Percentiles rank a stretch among this genome's conserved stretches.
Conservation (phyloP, 768 basidiomycete genomes). For the Lenzites betulinus region DNA sequence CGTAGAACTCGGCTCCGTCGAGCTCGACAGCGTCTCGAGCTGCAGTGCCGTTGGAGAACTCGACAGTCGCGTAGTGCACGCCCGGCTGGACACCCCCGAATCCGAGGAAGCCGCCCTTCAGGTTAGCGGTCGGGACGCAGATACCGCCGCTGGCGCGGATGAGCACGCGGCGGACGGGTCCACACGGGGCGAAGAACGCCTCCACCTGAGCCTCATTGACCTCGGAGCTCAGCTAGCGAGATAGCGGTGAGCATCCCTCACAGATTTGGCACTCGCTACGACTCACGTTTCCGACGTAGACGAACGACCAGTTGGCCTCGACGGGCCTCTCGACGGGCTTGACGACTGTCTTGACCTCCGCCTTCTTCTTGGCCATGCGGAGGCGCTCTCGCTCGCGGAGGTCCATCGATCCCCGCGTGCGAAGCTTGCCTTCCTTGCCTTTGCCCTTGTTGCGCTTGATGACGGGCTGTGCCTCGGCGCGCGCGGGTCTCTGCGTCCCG, state of each 20-base stretch:
- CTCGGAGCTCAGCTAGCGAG: slow-evolving; percentile 32
- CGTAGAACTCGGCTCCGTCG: slow-evolving; percentile 40
- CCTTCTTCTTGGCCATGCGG: slow-evolving; percentile 21
- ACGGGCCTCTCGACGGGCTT: not conserved
- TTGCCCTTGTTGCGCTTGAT: slow-evolving; percentile 20
- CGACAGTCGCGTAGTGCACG: slow-evolving; percentile 51
- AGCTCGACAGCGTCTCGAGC: slow-evolving; percentile 45
- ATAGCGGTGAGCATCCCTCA: slow-evolving; percentile 3
- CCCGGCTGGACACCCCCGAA: not conserved
- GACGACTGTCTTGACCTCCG: not conserved
- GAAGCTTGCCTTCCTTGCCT: slow-evolving; percentile 10
- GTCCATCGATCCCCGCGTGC: not conserved
- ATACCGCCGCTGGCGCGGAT: slow-evolving; percentile 40
- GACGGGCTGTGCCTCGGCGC: not conserved
- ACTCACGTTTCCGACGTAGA: slow-evolving; percentile 68
- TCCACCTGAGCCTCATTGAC: slow-evolving; percentile 39
- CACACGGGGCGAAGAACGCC: slow-evolving; percentile 40
- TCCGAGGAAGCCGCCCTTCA: slow-evolving; percentile 1
- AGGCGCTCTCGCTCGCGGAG: slow-evolving; percentile 12
- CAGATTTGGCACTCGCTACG: not conserved
- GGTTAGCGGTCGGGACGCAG: slow-evolving; percentile 14
- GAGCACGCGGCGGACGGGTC: slow-evolving; percentile 34
- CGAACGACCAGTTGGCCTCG: slow-evolving; percentile 31
- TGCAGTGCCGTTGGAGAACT: slow-evolving; percentile 42
- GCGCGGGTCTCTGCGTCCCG: not conserved